phyloP scores from a whole-genome alignment of 2,329 filamentous ascomycete genomes.

The Fusarium sp. region DNA sequence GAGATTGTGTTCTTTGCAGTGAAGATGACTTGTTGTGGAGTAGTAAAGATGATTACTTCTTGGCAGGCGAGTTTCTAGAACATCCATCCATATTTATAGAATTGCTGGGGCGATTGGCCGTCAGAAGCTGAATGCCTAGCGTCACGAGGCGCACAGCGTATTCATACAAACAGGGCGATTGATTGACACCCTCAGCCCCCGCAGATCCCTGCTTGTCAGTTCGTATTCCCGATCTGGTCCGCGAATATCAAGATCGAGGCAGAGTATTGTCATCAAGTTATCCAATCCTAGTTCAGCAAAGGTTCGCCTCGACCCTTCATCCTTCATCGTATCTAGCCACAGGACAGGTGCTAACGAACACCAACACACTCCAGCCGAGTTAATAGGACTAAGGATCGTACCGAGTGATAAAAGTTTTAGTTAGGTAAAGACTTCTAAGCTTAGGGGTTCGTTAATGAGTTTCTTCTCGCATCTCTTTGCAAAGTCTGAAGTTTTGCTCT shows the following conservation, averaged over 20 bases:
- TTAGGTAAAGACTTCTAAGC: neutral
- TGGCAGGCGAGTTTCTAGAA: neutral
- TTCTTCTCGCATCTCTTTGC: neutral
- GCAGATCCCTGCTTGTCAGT: neutral
- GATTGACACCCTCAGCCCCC: neutral
- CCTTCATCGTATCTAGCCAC: neutral
- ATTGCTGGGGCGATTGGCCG: neutral
- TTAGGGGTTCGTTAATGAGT: neutral
- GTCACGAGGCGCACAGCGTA: conserved; percentile 9
- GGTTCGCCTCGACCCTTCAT: neutral
- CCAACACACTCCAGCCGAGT: neutral
- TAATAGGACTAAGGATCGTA: neutral
- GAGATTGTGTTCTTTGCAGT: neutral
- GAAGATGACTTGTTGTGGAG: neutral
- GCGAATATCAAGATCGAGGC: neutral
- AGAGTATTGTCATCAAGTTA: neutral
- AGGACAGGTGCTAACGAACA: neutral
- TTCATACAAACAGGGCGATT: conserved; percentile 6
- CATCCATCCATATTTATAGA: conserved; percentile 10
- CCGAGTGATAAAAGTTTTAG: neutral
- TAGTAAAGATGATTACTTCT: neutral
- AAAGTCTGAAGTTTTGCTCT: neutral
- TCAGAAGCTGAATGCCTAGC: neutral
- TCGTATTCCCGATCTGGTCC: neutral
- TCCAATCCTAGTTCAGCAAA: neutral